Percentiles rank a stretch among this genome's conserved stretches.
phyloP scores from a whole-genome alignment of 192 early-diverging fungal genomes.

The Backusella circina region DNA sequence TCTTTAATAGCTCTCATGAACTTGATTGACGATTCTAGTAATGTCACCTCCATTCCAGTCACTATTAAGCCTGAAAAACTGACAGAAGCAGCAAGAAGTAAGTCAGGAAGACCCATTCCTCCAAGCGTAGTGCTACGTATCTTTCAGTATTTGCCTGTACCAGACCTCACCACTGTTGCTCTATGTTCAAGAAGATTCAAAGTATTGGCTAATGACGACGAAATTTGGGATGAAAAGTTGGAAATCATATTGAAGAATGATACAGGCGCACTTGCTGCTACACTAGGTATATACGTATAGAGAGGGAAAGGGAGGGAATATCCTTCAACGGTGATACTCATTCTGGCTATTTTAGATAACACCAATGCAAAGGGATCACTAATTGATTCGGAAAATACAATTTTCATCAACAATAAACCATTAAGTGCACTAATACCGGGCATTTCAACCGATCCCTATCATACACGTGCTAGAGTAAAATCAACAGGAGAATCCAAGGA shows the following conservation, averaged over 20 bases:
- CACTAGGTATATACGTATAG: constrained; percentile 10
- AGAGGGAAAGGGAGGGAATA: not conserved
- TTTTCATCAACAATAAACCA: constrained; percentile 35
- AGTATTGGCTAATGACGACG: constrained; percentile 74
- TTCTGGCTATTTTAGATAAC: not conserved
- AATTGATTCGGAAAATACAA: constrained; percentile 8
- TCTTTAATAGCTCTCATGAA: constrained; percentile 1
- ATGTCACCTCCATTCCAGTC: not conserved
- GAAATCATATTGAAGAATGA: constrained; percentile 14
- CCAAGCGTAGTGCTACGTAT: constrained; percentile 45
- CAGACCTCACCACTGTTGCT: constrained; percentile 48
- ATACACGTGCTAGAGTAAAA: constrained; percentile 38
- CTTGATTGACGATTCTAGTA: not conserved
- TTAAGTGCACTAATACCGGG: constrained; percentile 40
- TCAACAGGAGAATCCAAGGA: constrained; percentile 54
- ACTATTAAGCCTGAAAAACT: not conserved
- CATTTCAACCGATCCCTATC: constrained; percentile 42
- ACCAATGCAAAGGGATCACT: constrained; percentile 8
- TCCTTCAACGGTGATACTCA: not conserved
- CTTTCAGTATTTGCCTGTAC: constrained; percentile 42
- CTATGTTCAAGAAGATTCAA: constrained; percentile 70
- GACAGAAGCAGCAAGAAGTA: not conserved
- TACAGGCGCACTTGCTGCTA: constrained; percentile 12
- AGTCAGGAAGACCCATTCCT: constrained; percentile 22
- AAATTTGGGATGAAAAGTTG: constrained; percentile 71